phyloP scores from a whole-genome alignment of 257 asterid species.

The Striga asiatica region DNA sequence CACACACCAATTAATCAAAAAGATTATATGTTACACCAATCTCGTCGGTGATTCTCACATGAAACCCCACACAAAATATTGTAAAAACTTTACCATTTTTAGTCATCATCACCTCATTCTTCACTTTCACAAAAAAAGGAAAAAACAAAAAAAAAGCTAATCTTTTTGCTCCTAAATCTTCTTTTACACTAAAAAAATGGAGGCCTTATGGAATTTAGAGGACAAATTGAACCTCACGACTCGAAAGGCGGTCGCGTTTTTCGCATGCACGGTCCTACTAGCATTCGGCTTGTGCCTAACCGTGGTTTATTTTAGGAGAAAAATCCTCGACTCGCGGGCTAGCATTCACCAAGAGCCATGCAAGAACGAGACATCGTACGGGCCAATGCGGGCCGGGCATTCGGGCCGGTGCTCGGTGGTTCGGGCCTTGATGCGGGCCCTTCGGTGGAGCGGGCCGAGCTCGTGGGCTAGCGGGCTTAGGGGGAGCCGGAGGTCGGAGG shows the following conservation, averaged over 20 bases:
- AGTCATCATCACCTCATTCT: no score
- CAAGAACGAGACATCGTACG: not conserved
- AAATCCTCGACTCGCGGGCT: conserved; percentile 7
- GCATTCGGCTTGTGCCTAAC: conserved; percentile 23
- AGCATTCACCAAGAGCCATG: conserved; percentile 30
- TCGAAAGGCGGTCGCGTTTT: conserved; percentile 30
- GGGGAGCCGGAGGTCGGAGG: conserved; percentile 17
- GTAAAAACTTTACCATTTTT: no score
- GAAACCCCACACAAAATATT: no score
- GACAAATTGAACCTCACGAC: conserved; percentile 55
- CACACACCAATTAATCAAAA: no score
- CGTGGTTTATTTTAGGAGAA: conserved; percentile 14
- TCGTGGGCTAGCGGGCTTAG: conserved; percentile 27
- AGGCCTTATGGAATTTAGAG: conserved; percentile 54
- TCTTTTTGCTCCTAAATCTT: not conserved
- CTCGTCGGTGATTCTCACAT: no score
- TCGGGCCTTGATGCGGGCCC: conserved; percentile 27
- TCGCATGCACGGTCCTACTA: conserved; percentile 35
- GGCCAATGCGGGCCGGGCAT: not conserved
- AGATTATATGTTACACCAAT: no score
- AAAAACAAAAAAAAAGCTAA: not conserved
- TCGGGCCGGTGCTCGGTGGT: not conserved
- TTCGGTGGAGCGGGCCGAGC: conserved; percentile 48
- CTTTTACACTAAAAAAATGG: conserved; percentile 30
- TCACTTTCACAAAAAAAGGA: not conserved